These are phyloP conservation scores for Prunus mira DNA, from an alignment of 306 rosid species.

Conservation along the genomic window DNA sequence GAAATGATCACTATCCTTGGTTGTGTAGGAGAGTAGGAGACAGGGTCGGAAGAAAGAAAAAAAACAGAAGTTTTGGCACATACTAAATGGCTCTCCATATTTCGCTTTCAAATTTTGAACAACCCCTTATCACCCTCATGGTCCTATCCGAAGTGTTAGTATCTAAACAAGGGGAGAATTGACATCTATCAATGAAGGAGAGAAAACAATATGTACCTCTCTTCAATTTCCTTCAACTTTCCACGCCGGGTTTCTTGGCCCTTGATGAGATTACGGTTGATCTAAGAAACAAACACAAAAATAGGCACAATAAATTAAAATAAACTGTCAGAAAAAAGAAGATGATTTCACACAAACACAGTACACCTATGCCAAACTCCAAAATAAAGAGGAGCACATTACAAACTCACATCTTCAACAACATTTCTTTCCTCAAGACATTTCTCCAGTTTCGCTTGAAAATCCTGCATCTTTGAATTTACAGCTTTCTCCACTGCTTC, in stretches of 20 bases:
- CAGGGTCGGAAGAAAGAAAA: no score
- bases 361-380: neutral
- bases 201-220: slow-evolving; percentile 50
- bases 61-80: no score
- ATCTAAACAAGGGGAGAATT: neutral
- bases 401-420: slow-evolving; percentile 55
- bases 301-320: neutral
- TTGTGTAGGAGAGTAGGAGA: no score
- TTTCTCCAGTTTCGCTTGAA: slow-evolving; percentile 69
- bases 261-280: slow-evolving; percentile 67
- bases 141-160: neutral
- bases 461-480: slow-evolving; percentile 57
- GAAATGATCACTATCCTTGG: no score
- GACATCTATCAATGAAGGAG: neutral
- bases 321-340: slow-evolving; percentile 6
- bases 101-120: neutral
- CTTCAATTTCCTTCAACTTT: slow-evolving; percentile 66
- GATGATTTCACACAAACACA: neutral
- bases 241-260: slow-evolving; percentile 61
- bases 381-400: neutral
- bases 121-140: no score
- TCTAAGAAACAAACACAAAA: slow-evolving; percentile 36
- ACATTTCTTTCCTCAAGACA: slow-evolving; percentile 50
- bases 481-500: slow-evolving; percentile 80
- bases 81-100: neutral